These are phyloP conservation scores for Rhododendron molle DNA, from an alignment of 148 eudicot genomes.

Conservation along the genomic window DNA sequence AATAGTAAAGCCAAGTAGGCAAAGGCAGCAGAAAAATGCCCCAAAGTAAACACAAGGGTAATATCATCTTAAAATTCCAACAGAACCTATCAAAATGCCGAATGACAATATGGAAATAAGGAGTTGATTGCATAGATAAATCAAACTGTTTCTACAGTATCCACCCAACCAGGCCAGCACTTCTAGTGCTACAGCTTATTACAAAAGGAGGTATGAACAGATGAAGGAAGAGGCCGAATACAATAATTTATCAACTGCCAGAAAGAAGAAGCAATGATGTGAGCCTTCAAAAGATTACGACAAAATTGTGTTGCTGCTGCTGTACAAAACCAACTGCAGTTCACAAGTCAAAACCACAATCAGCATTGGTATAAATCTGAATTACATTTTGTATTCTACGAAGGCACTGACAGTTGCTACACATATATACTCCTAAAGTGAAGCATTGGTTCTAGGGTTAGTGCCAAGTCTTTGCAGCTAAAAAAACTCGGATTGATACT, in stretches of 20 bases:
- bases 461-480: not conserved
- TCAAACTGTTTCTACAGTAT: not conserved
- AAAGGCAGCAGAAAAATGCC: not conserved
- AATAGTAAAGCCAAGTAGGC: not conserved
- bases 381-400: not conserved
- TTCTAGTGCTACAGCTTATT: not conserved
- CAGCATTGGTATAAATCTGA: not conserved
- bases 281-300: not conserved
- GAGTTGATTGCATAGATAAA: not conserved
- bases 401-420: not conserved
- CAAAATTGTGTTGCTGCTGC: not conserved
- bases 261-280: not conserved
- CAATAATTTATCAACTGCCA: not conserved
- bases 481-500: not conserved
- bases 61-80: not conserved
- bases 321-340: slow-evolving; percentile 16
- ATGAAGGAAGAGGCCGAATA: not conserved
- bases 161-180: not conserved
- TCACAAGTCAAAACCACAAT: slow-evolving; percentile 5
- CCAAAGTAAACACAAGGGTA: not conserved
- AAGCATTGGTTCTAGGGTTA: not conserved
- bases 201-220: not conserved
- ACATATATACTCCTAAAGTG: not conserved
- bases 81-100: not conserved
- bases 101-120: not conserved